Percentiles rank a stretch among this genome's conserved stretches.
Conservation (phyloP, 2,329 filamentous ascomycete genomes). For the Beauveria sp. region DNA sequence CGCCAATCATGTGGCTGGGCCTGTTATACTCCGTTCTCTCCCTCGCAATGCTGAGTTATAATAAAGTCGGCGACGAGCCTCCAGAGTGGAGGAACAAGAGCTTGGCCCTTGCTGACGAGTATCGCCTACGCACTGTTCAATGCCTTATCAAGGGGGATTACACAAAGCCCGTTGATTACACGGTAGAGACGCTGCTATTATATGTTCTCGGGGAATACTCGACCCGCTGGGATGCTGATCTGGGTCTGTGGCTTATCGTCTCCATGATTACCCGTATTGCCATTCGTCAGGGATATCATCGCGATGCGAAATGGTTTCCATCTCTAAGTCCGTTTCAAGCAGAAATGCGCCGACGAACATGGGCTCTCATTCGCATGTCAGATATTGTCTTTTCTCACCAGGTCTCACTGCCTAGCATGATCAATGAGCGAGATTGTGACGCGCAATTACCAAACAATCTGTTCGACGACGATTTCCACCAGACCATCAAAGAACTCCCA, state of each 20-base stretch:
- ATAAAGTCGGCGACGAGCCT: conserved; percentile 72
- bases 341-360: conserved; percentile 64
- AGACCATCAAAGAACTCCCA: conserved; percentile 60
- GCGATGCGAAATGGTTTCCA: conserved; percentile 68
- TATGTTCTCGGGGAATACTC: conserved; percentile 72
- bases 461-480: conserved; percentile 72
- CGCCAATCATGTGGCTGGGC: conserved; percentile 70
- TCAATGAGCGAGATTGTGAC: conserved; percentile 67
- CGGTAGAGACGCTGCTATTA: conserved; percentile 69
- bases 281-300: conserved; percentile 68
- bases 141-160: conserved; percentile 71
- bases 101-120: conserved; percentile 54
- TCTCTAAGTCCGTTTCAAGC: conserved; percentile 66
- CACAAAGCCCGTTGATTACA: conserved; percentile 65
- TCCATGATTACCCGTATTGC: conserved; percentile 49
- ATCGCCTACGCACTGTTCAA: conserved; percentile 67
- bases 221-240: conserved; percentile 64
- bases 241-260: conserved; percentile 54
- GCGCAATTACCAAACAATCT: conserved; percentile 69
- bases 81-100: conserved; percentile 65
- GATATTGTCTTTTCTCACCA: conserved; percentile 76
- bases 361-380: conserved; percentile 64
- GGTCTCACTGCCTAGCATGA: conserved; percentile 58
- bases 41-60: conserved; percentile 70
- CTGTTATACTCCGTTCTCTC: conserved; percentile 70